phyloP scores from a whole-genome alignment of 139 green algal genomes.

The Chlamydomonas sp. region DNA sequence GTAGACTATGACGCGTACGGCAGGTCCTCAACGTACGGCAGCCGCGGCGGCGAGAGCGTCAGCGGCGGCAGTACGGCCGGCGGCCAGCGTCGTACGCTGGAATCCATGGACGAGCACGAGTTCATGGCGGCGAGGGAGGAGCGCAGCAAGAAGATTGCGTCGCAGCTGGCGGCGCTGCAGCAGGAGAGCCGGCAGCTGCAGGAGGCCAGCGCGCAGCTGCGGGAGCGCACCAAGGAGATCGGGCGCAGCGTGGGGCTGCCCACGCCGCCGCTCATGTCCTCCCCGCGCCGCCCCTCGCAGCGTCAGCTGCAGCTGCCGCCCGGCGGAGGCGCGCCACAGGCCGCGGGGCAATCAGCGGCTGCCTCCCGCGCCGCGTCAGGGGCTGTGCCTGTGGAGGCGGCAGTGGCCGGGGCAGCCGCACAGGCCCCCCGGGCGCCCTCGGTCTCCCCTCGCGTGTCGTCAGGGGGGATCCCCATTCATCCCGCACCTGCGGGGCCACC shows the following conservation, averaged over 20 bases:
- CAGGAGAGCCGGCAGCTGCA: constrained; percentile 56
- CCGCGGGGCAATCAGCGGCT: background rate
- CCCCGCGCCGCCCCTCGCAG: background rate
- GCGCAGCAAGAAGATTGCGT: constrained; percentile 44
- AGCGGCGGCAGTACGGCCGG: background rate
- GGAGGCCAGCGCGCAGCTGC: constrained; percentile 45
- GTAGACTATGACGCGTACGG: background rate
- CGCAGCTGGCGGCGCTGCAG: constrained; percentile 56
- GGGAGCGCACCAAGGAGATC: constrained; percentile 53
- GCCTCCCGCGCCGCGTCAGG: background rate
- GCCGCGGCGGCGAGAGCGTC: background rate
- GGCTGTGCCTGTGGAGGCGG: too few relatives aligned
- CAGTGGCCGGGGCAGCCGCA: too few relatives aligned
- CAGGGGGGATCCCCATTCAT: too few relatives aligned
- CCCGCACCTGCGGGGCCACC: too few relatives aligned
- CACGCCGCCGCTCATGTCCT: background rate
- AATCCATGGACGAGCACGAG: background rate
- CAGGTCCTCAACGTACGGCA: background rate
- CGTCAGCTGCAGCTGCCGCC: background rate
- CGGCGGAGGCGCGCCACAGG: background rate
- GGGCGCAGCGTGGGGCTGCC: constrained; percentile 25
- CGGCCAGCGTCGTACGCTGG: background rate
- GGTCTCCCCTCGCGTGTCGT: too few relatives aligned
- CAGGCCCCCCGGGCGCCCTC: too few relatives aligned
- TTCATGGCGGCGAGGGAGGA: constrained; percentile 24